Evolutionary conservation across 371 early-diverging fungal species (phyloP).

Genomic region (Nematocida sp.): DNA sequence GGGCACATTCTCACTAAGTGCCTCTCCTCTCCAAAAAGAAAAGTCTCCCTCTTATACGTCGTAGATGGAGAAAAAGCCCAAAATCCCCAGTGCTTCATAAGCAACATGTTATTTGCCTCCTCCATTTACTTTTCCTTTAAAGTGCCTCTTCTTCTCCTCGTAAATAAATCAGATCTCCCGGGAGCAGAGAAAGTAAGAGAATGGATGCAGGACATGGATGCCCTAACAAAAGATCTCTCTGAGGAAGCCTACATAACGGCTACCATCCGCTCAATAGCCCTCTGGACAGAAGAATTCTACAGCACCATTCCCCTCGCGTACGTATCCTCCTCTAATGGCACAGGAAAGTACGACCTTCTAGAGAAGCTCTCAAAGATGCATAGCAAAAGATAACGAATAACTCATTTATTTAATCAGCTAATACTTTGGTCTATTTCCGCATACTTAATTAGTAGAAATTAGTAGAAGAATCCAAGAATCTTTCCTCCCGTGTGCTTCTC

Average conservation of each 20-base stretch:
- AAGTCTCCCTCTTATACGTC: conserved; percentile 84
- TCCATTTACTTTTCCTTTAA: conserved; percentile 69
- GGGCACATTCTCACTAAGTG: conserved; percentile 91
- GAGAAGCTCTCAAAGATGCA: conserved; percentile 58
- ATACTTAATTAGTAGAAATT: conserved; percentile 54
- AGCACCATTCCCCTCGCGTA: conserved; percentile 72
- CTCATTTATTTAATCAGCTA: conserved; percentile 14
- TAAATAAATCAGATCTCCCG: conserved; percentile 91
- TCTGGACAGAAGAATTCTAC: conserved; percentile 96
- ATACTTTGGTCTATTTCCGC: neutral
- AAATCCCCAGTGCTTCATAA: conserved; percentile 90
- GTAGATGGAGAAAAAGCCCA: conserved; percentile 89
- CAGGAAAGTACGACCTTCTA: conserved; percentile 84
- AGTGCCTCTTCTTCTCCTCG: conserved; percentile 82
- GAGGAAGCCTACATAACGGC: conserved; percentile 71
- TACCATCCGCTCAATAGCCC: conserved; percentile 82
- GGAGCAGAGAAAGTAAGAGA: conserved; percentile 77
- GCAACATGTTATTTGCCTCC: conserved; percentile 97
- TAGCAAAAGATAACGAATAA: neutral
- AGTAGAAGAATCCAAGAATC: conserved; percentile 88
- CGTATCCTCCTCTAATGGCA: conserved; percentile 84
- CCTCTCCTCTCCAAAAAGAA: conserved; percentile 73
- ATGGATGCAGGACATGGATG: conserved; percentile 93
- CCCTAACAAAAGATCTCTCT: conserved; percentile 76
- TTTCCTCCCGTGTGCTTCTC: conserved; percentile 86